Conservation (phyloP, 352 stramenopile genomes). For the Phytophthora sojae region DNA sequence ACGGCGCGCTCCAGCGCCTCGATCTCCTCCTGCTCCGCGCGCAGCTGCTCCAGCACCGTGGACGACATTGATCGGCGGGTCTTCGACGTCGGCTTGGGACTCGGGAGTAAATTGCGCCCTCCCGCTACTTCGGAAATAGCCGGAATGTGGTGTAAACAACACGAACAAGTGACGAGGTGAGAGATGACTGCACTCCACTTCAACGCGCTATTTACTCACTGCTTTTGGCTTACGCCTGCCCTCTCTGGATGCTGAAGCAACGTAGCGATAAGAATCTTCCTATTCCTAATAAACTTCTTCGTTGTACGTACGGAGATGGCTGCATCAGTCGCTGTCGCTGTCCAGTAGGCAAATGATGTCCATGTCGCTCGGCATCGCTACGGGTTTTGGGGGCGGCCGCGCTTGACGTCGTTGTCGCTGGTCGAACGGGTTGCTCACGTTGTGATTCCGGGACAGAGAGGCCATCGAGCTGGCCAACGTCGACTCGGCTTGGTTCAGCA, state of each 20-base stretch:
- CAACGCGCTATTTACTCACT: constrained; percentile 9
- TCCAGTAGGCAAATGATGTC: constrained; percentile 85
- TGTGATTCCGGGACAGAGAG: constrained; percentile 64
- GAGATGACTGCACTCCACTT: constrained; percentile 28
- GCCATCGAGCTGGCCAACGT: constrained; percentile 72
- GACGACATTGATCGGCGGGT: constrained; percentile 68
- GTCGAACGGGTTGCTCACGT: constrained; percentile 61
- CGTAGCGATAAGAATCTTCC: constrained; percentile 21
- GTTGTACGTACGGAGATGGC: constrained; percentile 4
- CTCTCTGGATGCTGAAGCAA: not conserved
- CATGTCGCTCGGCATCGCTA: constrained; percentile 40
- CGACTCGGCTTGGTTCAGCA: constrained; percentile 52
- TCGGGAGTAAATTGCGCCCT: constrained; percentile 14
- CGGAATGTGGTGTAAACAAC: not conserved
- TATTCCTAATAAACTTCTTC: constrained; percentile 28
- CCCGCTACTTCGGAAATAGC: constrained; percentile 27
- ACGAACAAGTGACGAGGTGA: constrained; percentile 8
- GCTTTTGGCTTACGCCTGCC: not conserved
- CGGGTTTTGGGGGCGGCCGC: constrained; percentile 25
- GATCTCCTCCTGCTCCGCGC: constrained; percentile 82
- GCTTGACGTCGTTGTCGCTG: constrained; percentile 39
- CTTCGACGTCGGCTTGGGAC: not conserved
- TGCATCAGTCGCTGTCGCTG: constrained; percentile 75
- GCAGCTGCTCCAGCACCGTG: constrained; percentile 85
- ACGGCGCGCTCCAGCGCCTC: constrained; percentile 80